Evolutionary conservation across 1,139 yeast genomes (phyloP).

Genomic region (Kodamaea sp.): DNA sequence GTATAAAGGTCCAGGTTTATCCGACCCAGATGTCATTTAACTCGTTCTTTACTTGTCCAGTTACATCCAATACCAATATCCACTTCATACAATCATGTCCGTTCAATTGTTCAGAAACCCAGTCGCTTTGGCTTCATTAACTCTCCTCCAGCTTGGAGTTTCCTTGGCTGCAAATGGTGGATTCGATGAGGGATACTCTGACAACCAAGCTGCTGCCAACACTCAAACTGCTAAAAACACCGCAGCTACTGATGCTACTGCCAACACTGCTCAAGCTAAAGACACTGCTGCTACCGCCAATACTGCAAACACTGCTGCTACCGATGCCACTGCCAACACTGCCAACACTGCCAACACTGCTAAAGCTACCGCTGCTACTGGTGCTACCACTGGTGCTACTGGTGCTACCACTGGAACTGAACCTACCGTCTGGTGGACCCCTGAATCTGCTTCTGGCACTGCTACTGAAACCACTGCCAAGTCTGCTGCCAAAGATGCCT

Average conservation of each 20-base stretch:
- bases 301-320: slow-evolving; percentile 20
- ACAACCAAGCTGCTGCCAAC: slow-evolving; percentile 12
- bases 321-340: slow-evolving; percentile 15
- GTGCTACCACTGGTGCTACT: slow-evolving; percentile 15
- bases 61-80: not conserved
- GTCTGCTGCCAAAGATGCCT: slow-evolving; percentile 7
- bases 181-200: slow-evolving; percentile 11
- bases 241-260: slow-evolving; percentile 22
- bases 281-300: slow-evolving; percentile 14
- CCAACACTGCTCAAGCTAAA: slow-evolving; percentile 12
- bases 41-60: too few species aligned
- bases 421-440: slow-evolving; percentile 12
- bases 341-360: slow-evolving; percentile 23
- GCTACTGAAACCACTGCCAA: slow-evolving; percentile 16
- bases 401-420: slow-evolving; percentile 11
- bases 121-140: slow-evolving; percentile 15
- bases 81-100: slow-evolving; percentile 18
- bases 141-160: slow-evolving; percentile 13
- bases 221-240: slow-evolving; percentile 19
- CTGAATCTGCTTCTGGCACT: slow-evolving; percentile 14
- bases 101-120: slow-evolving; percentile 18
- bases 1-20: too few species aligned
- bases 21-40: too few species aligned
- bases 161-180: slow-evolving; percentile 16
- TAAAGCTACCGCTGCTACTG: slow-evolving; percentile 12